A percentile compares a stretch with the other conserved stretches of the same genome.
These are phyloP conservation scores for Oropetium thomaeum DNA, from an alignment of 176 grass and related monocot species.

Conservation along the genomic window DNA sequence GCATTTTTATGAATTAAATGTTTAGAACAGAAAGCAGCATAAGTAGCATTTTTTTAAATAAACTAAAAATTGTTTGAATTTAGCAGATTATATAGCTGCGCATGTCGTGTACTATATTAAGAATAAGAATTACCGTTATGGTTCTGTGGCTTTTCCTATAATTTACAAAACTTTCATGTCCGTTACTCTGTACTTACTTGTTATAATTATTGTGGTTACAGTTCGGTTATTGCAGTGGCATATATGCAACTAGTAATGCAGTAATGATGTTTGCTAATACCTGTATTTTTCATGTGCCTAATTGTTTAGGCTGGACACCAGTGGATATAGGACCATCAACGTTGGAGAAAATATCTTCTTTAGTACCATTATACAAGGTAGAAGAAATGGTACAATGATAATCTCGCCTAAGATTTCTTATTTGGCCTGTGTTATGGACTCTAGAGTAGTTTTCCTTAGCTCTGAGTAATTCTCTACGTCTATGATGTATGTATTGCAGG, in stretches of 20 bases:
- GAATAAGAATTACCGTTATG: not conserved
- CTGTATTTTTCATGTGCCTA: constrained; percentile 5
- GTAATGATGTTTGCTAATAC: constrained; percentile 8
- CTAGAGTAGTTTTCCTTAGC: not conserved
- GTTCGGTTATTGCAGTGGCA: not conserved
- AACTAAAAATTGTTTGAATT: not conserved
- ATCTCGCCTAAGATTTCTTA: not conserved
- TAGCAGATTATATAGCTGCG: constrained; percentile 8
- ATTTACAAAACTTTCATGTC: constrained; percentile 18
- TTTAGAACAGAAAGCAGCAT: not conserved
- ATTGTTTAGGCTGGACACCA: constrained; percentile 71
- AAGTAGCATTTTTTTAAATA: not conserved
- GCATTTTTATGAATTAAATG: not conserved
- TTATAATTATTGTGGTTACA: not conserved
- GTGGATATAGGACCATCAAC: constrained; percentile 83
- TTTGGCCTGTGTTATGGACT: not conserved
- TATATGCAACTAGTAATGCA: constrained; percentile 3
- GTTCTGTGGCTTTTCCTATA: not conserved
- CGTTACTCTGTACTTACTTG: not conserved
- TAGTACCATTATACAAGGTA: constrained; percentile 74
- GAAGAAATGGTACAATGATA: constrained; percentile 1
- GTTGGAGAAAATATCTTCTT: constrained; percentile 60
- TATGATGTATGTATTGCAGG: not conserved
- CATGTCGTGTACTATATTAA: not conserved
- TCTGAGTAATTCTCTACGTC: not conserved